Base-by-base conservation (phyloP, 176 grass and related monocot species). In the Typha latifolia region DNA sequence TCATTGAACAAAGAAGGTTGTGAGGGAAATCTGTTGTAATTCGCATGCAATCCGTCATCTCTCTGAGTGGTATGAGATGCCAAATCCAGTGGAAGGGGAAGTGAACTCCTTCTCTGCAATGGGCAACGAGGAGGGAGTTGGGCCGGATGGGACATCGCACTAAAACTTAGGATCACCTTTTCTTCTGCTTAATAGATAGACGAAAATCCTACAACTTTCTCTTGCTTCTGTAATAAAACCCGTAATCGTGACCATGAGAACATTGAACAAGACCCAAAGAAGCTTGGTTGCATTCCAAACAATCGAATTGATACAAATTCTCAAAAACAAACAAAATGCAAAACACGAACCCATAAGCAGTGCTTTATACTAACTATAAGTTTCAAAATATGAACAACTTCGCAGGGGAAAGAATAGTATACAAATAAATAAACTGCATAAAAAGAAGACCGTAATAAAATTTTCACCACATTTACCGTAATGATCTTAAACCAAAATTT, bases 121-220 rank as follows among this genome's bases (percentile, higher is more conserved):
- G 95, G 89, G 76, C 83, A 87, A 49, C 95, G 89, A 31, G 95
- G 95, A 47, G 89, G 95, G 73, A 99, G 95, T 68, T 88, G 84
- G 2, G 88, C 78, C 3, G 82, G 79, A n/a, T 84, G 85, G 47
- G 89, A 90, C 95, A 99, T 99, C 50, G 72, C 63, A 63, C 67
- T 26, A 68, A 26, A 27, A 66, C 69, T 62, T 75, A 75, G 71
- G 23, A 49, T 16, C 14, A 12, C 15, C 47, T 66, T 12, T 68
- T 59, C 53, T 4, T 59, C 18, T 10, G 53, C n/a, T 59, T 59
- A 43, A 22, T 18, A 21, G 16, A 59, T 19, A 59, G 18, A 65
- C 34, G 32, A 18, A 24, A 4, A 18, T 65, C 16, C 16, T 65
- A 47, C 11, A 47, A 12, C 14, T 65, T 43, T 29, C 15, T 47